These are phyloP conservation scores for Plectosphaerella cucumerina DNA, from an alignment of 2,329 filamentous ascomycete genomes.

Conservation along the genomic window DNA sequence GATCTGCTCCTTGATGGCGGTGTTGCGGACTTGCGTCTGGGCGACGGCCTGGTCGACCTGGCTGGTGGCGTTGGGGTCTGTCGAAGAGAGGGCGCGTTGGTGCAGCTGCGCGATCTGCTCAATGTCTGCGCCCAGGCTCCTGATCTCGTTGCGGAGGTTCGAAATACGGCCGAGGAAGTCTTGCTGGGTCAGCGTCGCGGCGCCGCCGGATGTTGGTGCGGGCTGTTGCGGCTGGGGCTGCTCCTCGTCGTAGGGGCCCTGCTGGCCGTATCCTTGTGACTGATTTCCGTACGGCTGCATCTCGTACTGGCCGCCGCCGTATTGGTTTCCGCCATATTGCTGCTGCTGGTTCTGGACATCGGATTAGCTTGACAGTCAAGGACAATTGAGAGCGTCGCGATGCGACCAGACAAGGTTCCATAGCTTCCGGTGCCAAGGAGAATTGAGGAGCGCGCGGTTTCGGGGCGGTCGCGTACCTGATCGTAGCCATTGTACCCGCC, in stretches of 20 bases:
- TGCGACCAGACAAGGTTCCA: neutral
- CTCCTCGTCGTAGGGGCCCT: conserved; percentile 13
- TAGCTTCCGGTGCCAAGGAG: neutral
- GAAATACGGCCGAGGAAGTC: conserved; percentile 68
- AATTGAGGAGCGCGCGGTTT: neutral
- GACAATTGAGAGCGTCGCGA: neutral
- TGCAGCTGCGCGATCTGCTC: conserved; percentile 65
- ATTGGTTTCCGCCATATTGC: conserved; percentile 33
- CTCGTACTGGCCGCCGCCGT: conserved; percentile 46
- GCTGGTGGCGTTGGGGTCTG: conserved; percentile 50
- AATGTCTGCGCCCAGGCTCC: conserved; percentile 61
- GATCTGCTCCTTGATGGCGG: conserved; percentile 74
- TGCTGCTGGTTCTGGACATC: conserved; percentile 8
- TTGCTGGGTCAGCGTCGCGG: conserved; percentile 47
- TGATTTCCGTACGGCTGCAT: conserved; percentile 46
- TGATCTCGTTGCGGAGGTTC: conserved; percentile 64
- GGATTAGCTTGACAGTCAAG: neutral
- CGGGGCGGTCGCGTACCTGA: conserved; percentile 27
- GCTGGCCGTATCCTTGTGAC: conserved; percentile 15
- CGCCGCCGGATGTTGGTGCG: conserved; percentile 18
- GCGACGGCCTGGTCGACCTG: conserved; percentile 65
- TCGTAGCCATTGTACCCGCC: conserved; percentile 36
- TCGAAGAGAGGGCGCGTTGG: conserved; percentile 65
- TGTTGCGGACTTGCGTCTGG: conserved; percentile 68
- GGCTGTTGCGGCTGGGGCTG: conserved; percentile 11